Evolutionary conservation across 2,329 filamentous ascomycete genomes (phyloP), one percentile per base, ranked within the genome.

Genomic region (Ophiocordyceps robertsii): DNA sequence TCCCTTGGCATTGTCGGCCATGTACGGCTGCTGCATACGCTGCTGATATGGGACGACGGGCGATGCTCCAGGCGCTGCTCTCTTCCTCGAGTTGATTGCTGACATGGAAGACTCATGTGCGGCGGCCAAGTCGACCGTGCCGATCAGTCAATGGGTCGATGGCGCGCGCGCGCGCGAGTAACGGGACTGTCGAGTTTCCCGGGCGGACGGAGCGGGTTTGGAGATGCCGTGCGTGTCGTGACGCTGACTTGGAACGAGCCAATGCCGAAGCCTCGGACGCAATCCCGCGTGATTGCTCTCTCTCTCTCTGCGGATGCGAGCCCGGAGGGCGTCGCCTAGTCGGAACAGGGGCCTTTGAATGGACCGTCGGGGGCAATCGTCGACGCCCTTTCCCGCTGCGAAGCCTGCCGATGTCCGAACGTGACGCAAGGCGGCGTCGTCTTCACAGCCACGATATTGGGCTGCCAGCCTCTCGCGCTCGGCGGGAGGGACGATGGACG

Each of bases 51-150:
- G 74, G 19, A 73, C 64, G 49, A 75, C 64, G n/a, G 84, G 81
- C 32, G 77, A 72, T 47, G 80, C 67, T 57, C 82, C 84, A 44
- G 84, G 81, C 38, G 84, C 84, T 51, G 82, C 70, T 59, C 85
- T 74, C 68, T 92, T 92, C 61, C 84, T 65, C 17, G 72, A 59
- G 48, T 74, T 75, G 38, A 66, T 62, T 29, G 63, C 55, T 44
- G 73, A 68, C 70, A 73, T 73, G 47, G 47, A 44, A 36, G n/a
- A 21, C 21, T 31, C 37, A 42, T 32, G 30, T 21, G 35, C 17
- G 29, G 17, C 35, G 30, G 19, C 8, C 16, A 19, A 16, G n/a
- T 17, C 16, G n/a, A 16, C 14, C 11, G 11, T 13, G 17, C 11
- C 17, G 36, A 24, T 37, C 17, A 13, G 17, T 5, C 36, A 14